phyloP scores from a whole-genome alignment of 176 grass and related monocot genomes.

The Cenchrus purpureus region DNA sequence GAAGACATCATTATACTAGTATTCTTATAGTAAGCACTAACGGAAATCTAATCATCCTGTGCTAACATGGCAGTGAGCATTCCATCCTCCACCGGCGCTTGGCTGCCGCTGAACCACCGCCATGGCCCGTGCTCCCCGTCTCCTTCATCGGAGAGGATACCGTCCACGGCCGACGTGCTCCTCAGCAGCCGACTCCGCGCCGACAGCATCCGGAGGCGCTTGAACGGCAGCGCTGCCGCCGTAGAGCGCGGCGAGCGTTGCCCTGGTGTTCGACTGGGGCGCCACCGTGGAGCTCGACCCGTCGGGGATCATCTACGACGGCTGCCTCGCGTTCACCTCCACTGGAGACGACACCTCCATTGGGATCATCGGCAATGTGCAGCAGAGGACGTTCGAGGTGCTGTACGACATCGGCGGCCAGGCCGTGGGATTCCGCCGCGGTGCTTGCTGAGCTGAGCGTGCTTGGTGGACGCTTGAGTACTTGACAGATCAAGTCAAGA shows the following conservation, averaged over 20 bases:
- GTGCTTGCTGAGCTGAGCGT: slow-evolving; percentile 37
- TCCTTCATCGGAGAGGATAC: neutral
- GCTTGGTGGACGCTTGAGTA: too few relatives aligned
- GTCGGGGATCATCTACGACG: neutral
- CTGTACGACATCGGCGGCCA: slow-evolving; percentile 49
- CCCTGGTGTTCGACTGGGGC: neutral
- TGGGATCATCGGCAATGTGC: slow-evolving; percentile 69
- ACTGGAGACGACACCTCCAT: neutral
- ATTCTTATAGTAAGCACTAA: too few relatives aligned
- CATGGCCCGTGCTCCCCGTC: slow-evolving; percentile 63
- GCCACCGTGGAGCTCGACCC: slow-evolving; percentile 6
- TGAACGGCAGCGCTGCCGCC: neutral
- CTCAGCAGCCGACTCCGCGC: neutral
- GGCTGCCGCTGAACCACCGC: slow-evolving; percentile 51
- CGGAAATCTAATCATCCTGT: too few relatives aligned
- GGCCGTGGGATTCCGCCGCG: slow-evolving; percentile 49
- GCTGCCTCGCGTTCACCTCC: slow-evolving; percentile 12
- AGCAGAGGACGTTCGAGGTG: slow-evolving; percentile 70
- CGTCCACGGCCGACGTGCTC: slow-evolving; percentile 48
- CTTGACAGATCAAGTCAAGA: too few relatives aligned
- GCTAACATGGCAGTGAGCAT: too few relatives aligned
- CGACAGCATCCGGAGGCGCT: neutral
- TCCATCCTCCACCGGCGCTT: neutral
- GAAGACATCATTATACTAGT: too few relatives aligned
- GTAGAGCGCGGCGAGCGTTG: neutral